Evolutionary conservation across 192 early-diverging fungal genomes (phyloP), one percentile per base, ranked within the genome.

Genomic region (Coemansia sp.): DNA sequence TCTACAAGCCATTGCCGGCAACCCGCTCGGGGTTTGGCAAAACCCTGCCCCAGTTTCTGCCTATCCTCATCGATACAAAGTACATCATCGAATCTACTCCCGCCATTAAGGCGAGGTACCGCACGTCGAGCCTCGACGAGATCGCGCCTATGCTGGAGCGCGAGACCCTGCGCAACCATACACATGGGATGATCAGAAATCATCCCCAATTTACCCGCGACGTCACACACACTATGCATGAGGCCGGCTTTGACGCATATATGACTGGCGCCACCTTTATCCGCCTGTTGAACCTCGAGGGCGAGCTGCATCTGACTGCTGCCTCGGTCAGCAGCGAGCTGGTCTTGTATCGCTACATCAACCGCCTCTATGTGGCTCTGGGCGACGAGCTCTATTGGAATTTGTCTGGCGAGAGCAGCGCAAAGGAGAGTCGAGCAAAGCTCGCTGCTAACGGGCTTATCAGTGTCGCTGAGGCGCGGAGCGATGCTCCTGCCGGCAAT

Each of bases 161-260:
- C 7, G 67, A 74, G 31, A 53, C 57, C 21, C 38, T 26, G 48
- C 40, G 42, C 23, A 43, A 24, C 56, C 34, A 39, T 1, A 69
- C 24, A 10, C 42, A 55, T 21, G 51, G 28, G 13, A 33, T 69
- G 33, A 69, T 76, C 40, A 86, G 74, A 14, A 71, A 88, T 63
- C 85, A 82, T 16, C 48, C 80, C 23, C 69, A 56, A 5, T 91
- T 87, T 60, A 73, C 67, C 21, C 69, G 80, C 50, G 85, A 88
- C 21, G 63, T 60, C 34, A 62, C 71, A 13, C 66, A 74, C 1
- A 84, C 74, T 40, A 86, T 86, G 70, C 95, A 98, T 67, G 95
- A 98, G 67, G 95, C 95, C 11, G 95, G 91, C 3, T 98, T 88
- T 67, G 95, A 98, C 74, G 93, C 94, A 0, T 95, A 91, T 71